Base-by-base conservation (phyloP, 495 filamentous ascomycete species). In the Immersiella caudata region DNA sequence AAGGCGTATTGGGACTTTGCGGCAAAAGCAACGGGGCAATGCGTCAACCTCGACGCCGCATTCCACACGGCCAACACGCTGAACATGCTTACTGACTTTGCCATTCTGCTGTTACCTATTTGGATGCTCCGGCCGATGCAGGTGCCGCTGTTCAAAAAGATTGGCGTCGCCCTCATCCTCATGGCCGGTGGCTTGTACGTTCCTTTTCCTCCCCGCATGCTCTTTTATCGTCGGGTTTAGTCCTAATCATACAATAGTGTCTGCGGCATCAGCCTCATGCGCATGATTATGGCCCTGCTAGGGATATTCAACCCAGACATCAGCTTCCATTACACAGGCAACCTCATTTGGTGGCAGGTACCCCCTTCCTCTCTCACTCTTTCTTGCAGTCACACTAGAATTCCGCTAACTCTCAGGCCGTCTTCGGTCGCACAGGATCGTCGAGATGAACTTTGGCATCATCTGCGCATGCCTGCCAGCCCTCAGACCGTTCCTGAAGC, bases 121-220 rank as follows among this genome's bases (percentile, higher is more conserved):
- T 74, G 72, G 72, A 67, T 74, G 65, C 64, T 71, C 1, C 57
- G 66, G 50, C 67, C 65, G 14, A 22, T 74, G 56, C 49, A 64
- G 9, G 59, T 67, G 8, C 64, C 62, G 1, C 22, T 64, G 56
- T 21, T 51, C 18, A 62, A 67, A 65, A 77, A 75, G 68, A 65
- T 77, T 55, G 70, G 68, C 9, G 52, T 75, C 6, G 40, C 60
- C 8, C n/a, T 70, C 21, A 69, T 77, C 24, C 60, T 77, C 24
- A 75, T 75, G 75, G 57, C 69, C 0, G 75, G 75, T 26, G 74
- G 73, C 40, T 74, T 77, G 73, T 76, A 74, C 18, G 69, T 62
- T 9, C 20, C 33, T 33, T 14, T 57, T 22, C 35, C 20, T 57
- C n/a, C 27, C 18, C 1, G 33, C 8, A 11, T 40, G 0, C 14